Base-by-base conservation (phyloP, 129 eudicot genomes). In the Escallonia herrerae region DNA sequence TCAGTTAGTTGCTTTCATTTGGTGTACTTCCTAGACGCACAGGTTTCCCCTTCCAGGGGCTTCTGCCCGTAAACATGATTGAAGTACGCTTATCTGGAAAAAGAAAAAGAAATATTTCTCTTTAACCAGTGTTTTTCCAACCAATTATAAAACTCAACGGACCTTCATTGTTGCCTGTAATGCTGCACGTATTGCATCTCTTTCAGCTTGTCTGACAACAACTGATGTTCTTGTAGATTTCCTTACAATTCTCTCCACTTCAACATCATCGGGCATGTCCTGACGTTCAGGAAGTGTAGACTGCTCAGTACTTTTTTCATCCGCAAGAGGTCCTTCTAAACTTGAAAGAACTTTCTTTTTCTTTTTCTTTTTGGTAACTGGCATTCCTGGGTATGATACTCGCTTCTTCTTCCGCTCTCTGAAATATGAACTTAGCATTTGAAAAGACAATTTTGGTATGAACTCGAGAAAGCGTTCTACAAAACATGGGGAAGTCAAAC, bases 81-180 rank as follows among this genome's bases (percentile, higher is more conserved):
- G 33, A 22, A 22, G 33, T 22, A 22, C 1, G 33, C 33, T 22
- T 22, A 22, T 22, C 33, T 22, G 33, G 33, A 53, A 33, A 15
- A 53, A 53, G 3, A 53, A 11, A 12, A 53, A 2, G 10, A 49
- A 49, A 49, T 49, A 5, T 49, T 7, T 49, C 12, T 11, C 7
- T 53, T 6, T 51, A 11, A 53, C 22, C 58, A 13, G 13, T 22
- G 33, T 22, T 22, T 22, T 22, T 22, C 33, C 33, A 22, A 22
- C 33, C 33, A 22, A 22, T 22, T 22, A 22, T 22, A 22, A n/a
- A 43, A 8, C 40, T 9, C 62, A 61, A 58, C 72, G 46, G 46
- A 22, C 33, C 97, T 89, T 94, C 82, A 75, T 86, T 45, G 96
- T 94, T 77, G 99, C 99, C 72, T 94, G 93, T 69, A 89, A 50